Evolutionary conservation across 768 basidiomycete species (phyloP), one percentile per base, ranked within the genome.

Genomic region (Boletus reticulatus): DNA sequence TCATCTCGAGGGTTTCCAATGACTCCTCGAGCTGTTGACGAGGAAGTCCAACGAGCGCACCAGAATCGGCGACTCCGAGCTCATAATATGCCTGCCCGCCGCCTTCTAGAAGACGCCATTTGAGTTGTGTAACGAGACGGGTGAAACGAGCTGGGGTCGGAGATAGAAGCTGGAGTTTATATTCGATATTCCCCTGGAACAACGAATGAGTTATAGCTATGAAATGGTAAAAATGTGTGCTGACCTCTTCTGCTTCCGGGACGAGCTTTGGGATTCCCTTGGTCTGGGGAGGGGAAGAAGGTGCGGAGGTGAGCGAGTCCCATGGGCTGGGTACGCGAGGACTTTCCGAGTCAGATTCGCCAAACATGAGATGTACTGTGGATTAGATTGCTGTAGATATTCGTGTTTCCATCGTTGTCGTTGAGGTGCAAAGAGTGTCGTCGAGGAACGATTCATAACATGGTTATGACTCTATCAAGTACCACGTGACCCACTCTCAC

Each of bases 101-200:
- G 16, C 92, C 92, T 67, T 94, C 88, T 46, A 90, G 81, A 10
- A 94, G 80, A 3, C 95, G 83, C 94, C 96, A 98, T 67, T 96
- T 94, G 72, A 97, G 84, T 73, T 98, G 95, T 0, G 95, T 98
- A 52, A 94, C 90, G 20, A 98, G 87, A 56, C 87, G 84, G 4
- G 83, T 80, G 62, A 92, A 92, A 45, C 91, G 89, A 5, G 84
- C 79, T 0, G 84, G 82, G 14, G 89, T 79, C 0, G 94, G 92
- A 47, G 84, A 78, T 39, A 94, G 81, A 20, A 96, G 85, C 69
- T 94, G 92, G 34, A 96, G 82, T 72, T 97, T 97, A 78, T 97
- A 97, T 72, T 97, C 94, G 56, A 97, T 85, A 65, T 94, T 94
- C 10, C 94, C 94, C 72, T 89, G 77, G 20, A 24, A 41, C 9